phyloP scores from a whole-genome alignment of 371 early-diverging fungal species.

The Choanephora cucurbitarum region DNA sequence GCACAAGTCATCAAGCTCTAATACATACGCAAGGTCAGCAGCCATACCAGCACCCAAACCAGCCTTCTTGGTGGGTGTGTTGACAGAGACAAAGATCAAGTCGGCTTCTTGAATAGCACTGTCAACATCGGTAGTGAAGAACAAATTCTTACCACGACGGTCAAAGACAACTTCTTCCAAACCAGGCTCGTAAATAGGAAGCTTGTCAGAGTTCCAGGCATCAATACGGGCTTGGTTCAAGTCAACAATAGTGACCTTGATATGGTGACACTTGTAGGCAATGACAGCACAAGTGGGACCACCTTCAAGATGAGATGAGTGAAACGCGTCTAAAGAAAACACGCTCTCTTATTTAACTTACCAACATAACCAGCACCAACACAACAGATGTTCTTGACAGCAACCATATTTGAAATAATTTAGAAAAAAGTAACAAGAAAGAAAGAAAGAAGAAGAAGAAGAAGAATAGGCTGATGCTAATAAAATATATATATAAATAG shows the following conservation, averaged over 20 bases:
- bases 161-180: conserved; percentile 82
- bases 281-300: conserved; percentile 95
- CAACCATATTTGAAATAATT: conserved; percentile 29
- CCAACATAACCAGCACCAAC: conserved; percentile 97
- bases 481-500: conserved; percentile 2
- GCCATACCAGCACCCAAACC: conserved; percentile 85
- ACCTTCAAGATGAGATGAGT: conserved; percentile 49
- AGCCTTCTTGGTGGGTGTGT: conserved; percentile 85
- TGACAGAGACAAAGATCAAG: conserved; percentile 90
- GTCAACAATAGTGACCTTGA: conserved; percentile 81
- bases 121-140: conserved; percentile 84
- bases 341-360: conserved; percentile 33
- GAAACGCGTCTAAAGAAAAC: background rate
- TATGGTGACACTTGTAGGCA: conserved; percentile 85
- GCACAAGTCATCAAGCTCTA: too few relatives aligned
- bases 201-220: conserved; percentile 82
- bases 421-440: conserved; percentile 4
- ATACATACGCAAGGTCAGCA: conserved; percentile 81
- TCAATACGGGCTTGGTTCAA: conserved; percentile 43
- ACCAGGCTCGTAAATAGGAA: conserved; percentile 94
- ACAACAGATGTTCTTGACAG: conserved; percentile 74
- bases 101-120: conserved; percentile 77
- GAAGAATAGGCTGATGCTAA: conserved; percentile 1
- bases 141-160: conserved; percentile 81
- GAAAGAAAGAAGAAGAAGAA: conserved; percentile 7